These are phyloP conservation scores for Cercospora sojina DNA, from an alignment of 2,329 filamentous ascomycete species.

Conservation along the genomic window DNA sequence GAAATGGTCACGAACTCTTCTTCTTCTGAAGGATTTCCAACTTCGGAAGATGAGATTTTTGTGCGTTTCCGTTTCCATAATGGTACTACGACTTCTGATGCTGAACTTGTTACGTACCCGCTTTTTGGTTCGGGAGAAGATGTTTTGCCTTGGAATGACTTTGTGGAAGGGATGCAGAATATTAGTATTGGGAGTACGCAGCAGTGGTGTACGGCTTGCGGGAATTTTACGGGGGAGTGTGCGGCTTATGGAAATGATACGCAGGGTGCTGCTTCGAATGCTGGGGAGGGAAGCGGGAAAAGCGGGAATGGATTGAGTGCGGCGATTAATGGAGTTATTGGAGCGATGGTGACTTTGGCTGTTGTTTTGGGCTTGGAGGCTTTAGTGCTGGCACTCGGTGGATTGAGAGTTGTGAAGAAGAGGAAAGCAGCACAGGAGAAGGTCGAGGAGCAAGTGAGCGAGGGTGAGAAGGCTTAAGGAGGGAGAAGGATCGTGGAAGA, in stretches of 20 bases:
- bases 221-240: constrained; percentile 68
- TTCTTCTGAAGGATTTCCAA: constrained; percentile 43
- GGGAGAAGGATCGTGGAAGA: not conserved
- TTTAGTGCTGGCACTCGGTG: constrained; percentile 55
- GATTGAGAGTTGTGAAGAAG: constrained; percentile 60
- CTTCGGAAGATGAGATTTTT: constrained; percentile 48
- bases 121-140: constrained; percentile 58
- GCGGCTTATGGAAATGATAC: constrained; percentile 43
- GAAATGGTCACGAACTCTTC: constrained; percentile 62
- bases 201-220: constrained; percentile 74
- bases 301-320: constrained; percentile 57
- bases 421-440: constrained; percentile 35
- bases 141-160: constrained; percentile 66
- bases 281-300: constrained; percentile 30
- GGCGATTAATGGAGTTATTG: constrained; percentile 77
- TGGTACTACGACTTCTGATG: constrained; percentile 52
- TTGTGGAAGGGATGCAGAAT: constrained; percentile 61
- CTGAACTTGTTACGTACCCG: constrained; percentile 55
- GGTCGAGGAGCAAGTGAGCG: not conserved
- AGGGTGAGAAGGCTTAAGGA: not conserved
- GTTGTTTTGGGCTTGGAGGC: constrained; percentile 60
- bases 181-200: constrained; percentile 65
- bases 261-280: constrained; percentile 26
- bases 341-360: constrained; percentile 65
- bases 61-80: constrained; percentile 65